Evolutionary conservation across 2,329 filamentous ascomycete species (phyloP), one percentile per base, ranked within the genome.

Genomic region (Moelleriella libera): DNA sequence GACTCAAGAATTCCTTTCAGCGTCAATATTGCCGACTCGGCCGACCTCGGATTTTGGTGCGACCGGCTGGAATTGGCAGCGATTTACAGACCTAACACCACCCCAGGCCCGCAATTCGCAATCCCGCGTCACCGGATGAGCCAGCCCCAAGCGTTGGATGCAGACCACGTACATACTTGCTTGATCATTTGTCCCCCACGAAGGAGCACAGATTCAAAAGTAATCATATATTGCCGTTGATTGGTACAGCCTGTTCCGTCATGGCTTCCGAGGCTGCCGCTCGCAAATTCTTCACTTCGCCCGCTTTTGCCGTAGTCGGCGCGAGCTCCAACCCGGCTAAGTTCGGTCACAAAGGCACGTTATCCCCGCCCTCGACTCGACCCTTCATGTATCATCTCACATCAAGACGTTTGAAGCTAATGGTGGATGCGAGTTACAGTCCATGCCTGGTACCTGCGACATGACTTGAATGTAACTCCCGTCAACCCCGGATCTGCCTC

Each of bases 221-320:
- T 21, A 21, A 21, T 21, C 21, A 21, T 21, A 21, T 21, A 21
- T 21, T 21, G 21, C 21, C 21, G 21, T 21, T 21, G 21, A 37
- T 37, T 4, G 12, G 8, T 37, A 12, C 34, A 37, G 34, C 34
- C 34, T 8, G 12, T 37, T 12, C 12, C 37, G 34, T 30, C 29
- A 80, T 79, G 75, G 65, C 74, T 28, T 85, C 85, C 69, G 82
- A 88, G 61, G 72, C 79, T 44, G 77, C 83, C 43, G 81, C 88
- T 43, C 80, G 79, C 52, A 73, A 74, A 10, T 96, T 96, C 74
- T 94, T 96, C 69, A 74, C 78, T 4, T 83, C 83, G 6, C 78
- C 83, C 30, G 72, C 76, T 54, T 95, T 90, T 63, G 89, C 90
- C 49, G 90, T 96, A 30, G 88, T 89, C 21, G 90, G 90, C 57